Evolutionary conservation across 2,329 filamentous ascomycete species (phyloP).

Genomic region (Fusarium hainanense): DNA sequence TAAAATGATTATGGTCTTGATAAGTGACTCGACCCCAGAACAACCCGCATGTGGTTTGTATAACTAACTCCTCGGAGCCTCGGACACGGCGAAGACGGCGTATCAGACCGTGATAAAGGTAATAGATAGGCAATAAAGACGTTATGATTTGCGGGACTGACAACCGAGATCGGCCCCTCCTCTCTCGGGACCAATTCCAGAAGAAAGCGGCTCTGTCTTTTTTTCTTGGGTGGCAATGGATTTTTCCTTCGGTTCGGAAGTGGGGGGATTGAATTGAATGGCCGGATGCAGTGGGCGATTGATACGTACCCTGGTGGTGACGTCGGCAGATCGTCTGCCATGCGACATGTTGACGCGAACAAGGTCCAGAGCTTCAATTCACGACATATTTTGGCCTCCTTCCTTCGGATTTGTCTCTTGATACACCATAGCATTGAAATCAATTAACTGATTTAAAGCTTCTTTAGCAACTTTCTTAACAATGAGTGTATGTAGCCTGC

Average conservation of each 20-base stretch:
- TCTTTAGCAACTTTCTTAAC: background rate
- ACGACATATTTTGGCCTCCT: background rate
- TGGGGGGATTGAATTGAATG: background rate
- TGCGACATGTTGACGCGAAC: background rate
- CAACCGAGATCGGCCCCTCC: constrained; percentile 5
- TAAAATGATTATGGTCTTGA: constrained; percentile 8
- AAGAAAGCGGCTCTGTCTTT: constrained; percentile 6
- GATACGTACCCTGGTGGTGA: constrained; percentile 20
- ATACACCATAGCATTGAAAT: background rate
- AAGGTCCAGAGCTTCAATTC: constrained; percentile 2
- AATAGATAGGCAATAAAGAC: constrained; percentile 47
- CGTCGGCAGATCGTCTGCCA: constrained; percentile 12
- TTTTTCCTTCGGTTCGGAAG: constrained; percentile 6
- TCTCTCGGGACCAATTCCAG: background rate
- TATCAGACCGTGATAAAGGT: constrained; percentile 21
- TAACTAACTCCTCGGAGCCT: constrained; percentile 43
- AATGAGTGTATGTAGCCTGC: constrained; percentile 36
- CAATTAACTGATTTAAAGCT: background rate
- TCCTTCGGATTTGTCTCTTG: background rate
- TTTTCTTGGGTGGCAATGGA: constrained; percentile 16
- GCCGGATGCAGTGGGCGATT: constrained; percentile 3
- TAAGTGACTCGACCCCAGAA: constrained; percentile 2
- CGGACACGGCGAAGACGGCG: constrained; percentile 25
- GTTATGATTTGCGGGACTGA: constrained; percentile 46
- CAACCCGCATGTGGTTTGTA: constrained; percentile 14